Conservation (phyloP, 768 basidiomycete genomes). For the Hygrocybe coccinea region DNA sequence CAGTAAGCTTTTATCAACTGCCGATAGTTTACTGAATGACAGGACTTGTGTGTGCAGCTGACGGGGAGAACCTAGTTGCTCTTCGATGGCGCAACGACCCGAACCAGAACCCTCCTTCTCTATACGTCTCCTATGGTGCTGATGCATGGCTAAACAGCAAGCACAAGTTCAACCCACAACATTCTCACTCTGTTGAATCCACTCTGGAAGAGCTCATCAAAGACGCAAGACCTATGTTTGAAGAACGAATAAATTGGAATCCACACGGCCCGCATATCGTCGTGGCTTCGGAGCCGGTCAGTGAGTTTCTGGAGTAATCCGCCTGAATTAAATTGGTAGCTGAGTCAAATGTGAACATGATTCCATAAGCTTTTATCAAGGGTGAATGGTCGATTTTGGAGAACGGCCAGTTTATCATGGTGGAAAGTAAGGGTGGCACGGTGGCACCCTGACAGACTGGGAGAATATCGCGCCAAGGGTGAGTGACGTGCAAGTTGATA, state of each 20-base stretch:
- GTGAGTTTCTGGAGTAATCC: not conserved
- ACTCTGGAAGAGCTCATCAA: not conserved
- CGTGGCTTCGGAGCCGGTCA: conserved; percentile 1
- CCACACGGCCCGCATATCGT: not conserved
- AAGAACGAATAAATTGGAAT: not conserved
- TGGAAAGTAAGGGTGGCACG: not conserved
- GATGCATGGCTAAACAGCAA: not conserved
- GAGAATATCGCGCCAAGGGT: too few species aligned
- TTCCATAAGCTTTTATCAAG: not conserved
- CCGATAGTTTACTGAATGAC: not conserved
- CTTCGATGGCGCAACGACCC: conserved; percentile 3
- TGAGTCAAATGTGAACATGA: not conserved
- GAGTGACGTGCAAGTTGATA: too few species aligned
- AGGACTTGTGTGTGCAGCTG: not conserved
- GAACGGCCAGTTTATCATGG: conserved; percentile 1
- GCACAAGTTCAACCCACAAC: not conserved
- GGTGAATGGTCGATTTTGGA: not conserved
- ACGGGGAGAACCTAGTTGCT: not conserved
- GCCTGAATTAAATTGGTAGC: too few species aligned
- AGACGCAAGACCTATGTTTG: not conserved
- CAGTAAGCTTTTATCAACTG: not conserved
- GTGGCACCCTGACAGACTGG: too few species aligned
- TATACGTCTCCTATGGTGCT: not conserved
- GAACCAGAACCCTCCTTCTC: not conserved
- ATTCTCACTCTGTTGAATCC: not conserved